Conservation (phyloP, 495 filamentous ascomycete species). For the Recurvomyces mirabilis region DNA sequence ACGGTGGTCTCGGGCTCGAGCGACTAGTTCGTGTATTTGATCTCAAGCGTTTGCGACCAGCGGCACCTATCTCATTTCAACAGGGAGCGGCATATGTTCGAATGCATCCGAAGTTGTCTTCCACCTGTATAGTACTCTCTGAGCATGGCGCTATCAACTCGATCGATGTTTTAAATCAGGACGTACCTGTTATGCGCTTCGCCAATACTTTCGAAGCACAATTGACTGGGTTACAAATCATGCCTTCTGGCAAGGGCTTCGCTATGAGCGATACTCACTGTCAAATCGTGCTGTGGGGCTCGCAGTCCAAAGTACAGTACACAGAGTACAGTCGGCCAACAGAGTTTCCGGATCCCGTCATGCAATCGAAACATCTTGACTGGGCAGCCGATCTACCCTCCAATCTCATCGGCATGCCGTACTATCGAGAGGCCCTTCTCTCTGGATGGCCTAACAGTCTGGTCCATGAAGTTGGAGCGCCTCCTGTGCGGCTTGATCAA, state of each 20-base stretch:
- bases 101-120: conserved; percentile 89
- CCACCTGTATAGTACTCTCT: conserved; percentile 81
- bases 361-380: conserved; percentile 44
- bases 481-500: conserved; percentile 66
- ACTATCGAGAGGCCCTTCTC: conserved; percentile 74
- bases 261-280: conserved; percentile 70
- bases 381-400: conserved; percentile 68
- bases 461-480: conserved; percentile 71
- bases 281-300: conserved; percentile 82
- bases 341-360: conserved; percentile 58
- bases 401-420: conserved; percentile 81
- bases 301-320: conserved; percentile 78
- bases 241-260: conserved; percentile 80
- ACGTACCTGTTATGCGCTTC: conserved; percentile 80
- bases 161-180: conserved; percentile 89
- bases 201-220: conserved; percentile 56
- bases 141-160: conserved; percentile 86
- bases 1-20: conserved; percentile 60
- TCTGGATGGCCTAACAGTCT: conserved; percentile 83
- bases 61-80: conserved; percentile 85
- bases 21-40: conserved; percentile 90
- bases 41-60: conserved; percentile 68
- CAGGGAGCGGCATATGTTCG: conserved; percentile 83
- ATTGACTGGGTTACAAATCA: conserved; percentile 69
- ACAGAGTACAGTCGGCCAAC: conserved; percentile 69